Percentiles rank a stretch among this genome's conserved stretches.
Evolutionary conservation across 805 yeast genomes (phyloP).

Genomic region (Barnettozyma pratensis): DNA sequence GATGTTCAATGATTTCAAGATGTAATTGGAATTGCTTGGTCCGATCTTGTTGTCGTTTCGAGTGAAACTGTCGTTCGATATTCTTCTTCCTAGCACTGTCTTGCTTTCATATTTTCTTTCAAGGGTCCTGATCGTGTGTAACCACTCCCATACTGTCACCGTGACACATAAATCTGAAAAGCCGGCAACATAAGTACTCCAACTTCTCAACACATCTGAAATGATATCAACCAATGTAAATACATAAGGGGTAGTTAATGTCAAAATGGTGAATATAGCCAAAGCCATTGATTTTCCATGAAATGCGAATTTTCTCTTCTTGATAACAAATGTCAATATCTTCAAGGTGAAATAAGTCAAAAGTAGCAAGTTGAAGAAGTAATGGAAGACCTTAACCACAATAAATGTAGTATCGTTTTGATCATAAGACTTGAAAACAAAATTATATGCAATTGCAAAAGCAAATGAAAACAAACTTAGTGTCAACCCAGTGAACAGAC

Average conservation of each 20-base stretch:
- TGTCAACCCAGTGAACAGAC: conserved; percentile 28
- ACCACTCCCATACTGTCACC: conserved; percentile 64
- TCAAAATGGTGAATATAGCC: conserved; percentile 38
- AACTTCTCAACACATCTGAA: conserved; percentile 37
- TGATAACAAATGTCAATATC: conserved; percentile 33
- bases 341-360: conserved; percentile 27
- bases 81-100: conserved; percentile 60
- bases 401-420: neutral
- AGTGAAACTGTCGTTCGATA: conserved; percentile 39
- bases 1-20: conserved; percentile 17
- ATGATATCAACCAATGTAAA: conserved; percentile 34
- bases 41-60: conserved; percentile 6
- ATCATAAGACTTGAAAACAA: conserved; percentile 10
- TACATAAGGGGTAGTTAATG: conserved; percentile 33
- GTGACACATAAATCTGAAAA: conserved; percentile 45
- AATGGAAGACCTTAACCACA: conserved; percentile 27
- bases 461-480: conserved; percentile 27
- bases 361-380: conserved; percentile 27
- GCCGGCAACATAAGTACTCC: conserved; percentile 43
- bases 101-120: conserved; percentile 46
- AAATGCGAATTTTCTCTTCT: conserved; percentile 40
- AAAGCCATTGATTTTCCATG: conserved; percentile 42
- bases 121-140: conserved; percentile 45
- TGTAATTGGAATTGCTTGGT: conserved; percentile 9
- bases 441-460: conserved; percentile 19